A percentile compares a stretch with the other conserved stretches of the same genome.
Evolutionary conservation across 768 basidiomycete species (phyloP).

Genomic region (Gymnopilus junonius): DNA sequence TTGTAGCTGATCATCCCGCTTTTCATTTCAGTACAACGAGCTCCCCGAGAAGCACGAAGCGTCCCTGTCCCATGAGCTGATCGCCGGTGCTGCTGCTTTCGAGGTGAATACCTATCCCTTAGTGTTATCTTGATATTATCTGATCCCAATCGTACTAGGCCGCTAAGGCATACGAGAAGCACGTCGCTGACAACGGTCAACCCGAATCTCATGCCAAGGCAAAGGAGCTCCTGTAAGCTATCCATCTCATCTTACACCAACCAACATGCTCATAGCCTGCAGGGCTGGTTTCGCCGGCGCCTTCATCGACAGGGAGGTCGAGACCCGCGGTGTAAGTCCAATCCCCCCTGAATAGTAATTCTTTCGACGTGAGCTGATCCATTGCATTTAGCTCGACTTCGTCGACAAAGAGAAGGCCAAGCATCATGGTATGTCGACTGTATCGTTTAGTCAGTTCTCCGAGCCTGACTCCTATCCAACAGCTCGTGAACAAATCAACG

Average conservation of each 20-base stretch:
- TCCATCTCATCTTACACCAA: background rate
- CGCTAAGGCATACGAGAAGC: constrained; percentile 64
- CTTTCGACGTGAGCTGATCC: no score
- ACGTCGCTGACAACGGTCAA: constrained; percentile 52
- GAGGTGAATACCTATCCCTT: constrained; percentile 43
- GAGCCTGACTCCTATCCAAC: background rate
- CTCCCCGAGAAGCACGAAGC: constrained; percentile 53
- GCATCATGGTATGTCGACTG: constrained; percentile 19
- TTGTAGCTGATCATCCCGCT: background rate
- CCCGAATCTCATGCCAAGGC: constrained; percentile 54
- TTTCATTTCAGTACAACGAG: constrained; percentile 42
- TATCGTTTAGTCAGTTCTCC: no score
- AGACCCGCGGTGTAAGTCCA: constrained; percentile 52
- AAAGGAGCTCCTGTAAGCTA: constrained; percentile 55
- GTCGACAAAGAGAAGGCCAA: constrained; percentile 28
- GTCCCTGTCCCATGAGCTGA: constrained; percentile 63
- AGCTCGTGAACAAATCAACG: background rate
- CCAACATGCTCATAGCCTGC: background rate
- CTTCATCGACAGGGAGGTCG: constrained; percentile 56
- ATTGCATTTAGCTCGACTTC: constrained; percentile 22
- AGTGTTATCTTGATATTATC: background rate
- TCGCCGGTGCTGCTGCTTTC: constrained; percentile 69
- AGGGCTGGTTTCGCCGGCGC: constrained; percentile 60
- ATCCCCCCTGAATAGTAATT: background rate
- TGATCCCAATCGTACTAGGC: constrained; percentile 43